A percentile compares a stretch with the other conserved stretches of the same genome.
These are phyloP conservation scores for Cicer bijugum DNA, from an alignment of 306 rosid species.

Conservation along the genomic window DNA sequence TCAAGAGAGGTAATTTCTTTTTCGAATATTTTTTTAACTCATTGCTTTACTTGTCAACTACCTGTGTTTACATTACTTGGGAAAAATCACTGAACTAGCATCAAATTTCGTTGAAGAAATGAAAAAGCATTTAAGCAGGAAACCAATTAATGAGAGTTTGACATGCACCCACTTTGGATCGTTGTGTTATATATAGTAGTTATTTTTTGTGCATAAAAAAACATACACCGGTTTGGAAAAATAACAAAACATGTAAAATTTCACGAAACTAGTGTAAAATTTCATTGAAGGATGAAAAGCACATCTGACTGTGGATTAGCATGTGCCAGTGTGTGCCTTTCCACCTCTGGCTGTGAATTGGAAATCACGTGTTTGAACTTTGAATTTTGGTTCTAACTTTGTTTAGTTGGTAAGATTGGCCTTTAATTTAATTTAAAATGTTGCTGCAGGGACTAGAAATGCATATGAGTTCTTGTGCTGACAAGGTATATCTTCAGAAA, in stretches of 20 bases:
- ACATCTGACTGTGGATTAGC: background rate
- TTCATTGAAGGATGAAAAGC: background rate
- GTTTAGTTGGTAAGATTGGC: background rate
- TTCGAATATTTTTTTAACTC: background rate
- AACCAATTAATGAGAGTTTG: background rate
- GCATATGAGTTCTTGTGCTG: constrained; percentile 67
- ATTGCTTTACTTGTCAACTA: background rate
- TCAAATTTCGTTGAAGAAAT: background rate
- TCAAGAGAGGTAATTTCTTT: constrained; percentile 73
- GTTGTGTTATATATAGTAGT: background rate
- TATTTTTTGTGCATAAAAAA: background rate
- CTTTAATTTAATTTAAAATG: constrained; percentile 1
- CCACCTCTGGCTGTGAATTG: constrained; percentile 14
- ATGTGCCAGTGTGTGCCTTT: constrained; percentile 1
- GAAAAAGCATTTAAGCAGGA: background rate
- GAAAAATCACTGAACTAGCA: background rate
- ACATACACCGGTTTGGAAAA: background rate
- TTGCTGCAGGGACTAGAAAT: constrained; percentile 90
- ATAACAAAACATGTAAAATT: background rate
- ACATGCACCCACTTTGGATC: background rate
- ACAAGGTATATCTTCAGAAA: constrained; percentile 71
- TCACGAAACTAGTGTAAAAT: background rate
- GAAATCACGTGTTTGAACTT: constrained; percentile 30
- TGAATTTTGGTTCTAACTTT: constrained; percentile 31
- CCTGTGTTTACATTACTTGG: background rate